phyloP scores from a whole-genome alignment of 768 basidiomycete species.

The Trametes villosa region DNA sequence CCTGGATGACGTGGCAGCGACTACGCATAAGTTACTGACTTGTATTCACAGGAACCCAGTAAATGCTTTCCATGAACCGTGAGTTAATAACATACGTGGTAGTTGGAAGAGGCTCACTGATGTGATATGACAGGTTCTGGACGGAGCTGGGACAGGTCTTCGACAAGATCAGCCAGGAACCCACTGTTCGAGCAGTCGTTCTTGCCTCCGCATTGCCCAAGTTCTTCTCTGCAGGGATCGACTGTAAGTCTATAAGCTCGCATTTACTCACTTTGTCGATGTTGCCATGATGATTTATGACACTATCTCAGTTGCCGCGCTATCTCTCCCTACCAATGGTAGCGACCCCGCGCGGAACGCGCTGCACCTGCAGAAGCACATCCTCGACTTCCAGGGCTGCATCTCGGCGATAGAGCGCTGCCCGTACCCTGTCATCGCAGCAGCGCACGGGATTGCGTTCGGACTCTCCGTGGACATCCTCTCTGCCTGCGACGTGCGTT shows the following conservation, averaged over 20 bases:
- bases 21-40: neutral
- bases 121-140: constrained; percentile 61
- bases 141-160: constrained; percentile 66
- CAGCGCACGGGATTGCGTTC: constrained; percentile 73
- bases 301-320: neutral
- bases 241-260: constrained; percentile 55
- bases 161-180: constrained; percentile 51
- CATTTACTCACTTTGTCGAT: neutral
- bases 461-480: constrained; percentile 84
- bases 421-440: constrained; percentile 81
- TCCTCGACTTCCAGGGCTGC: constrained; percentile 68
- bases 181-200: constrained; percentile 72
- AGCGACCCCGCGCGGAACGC: constrained; percentile 59
- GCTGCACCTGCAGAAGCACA: constrained; percentile 48
- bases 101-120: neutral
- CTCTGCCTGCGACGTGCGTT: constrained; percentile 77
- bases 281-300: no score
- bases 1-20: neutral
- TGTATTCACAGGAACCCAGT: constrained; percentile 53
- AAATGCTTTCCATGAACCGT: constrained; percentile 67
- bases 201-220: constrained; percentile 72
- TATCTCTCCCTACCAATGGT: constrained; percentile 28
- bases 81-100: constrained; percentile 1
- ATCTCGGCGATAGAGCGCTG: constrained; percentile 71
- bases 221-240: constrained; percentile 83